Conservation (phyloP, 371 early-diverging fungal genomes). For the Chytridium lagenaria region DNA sequence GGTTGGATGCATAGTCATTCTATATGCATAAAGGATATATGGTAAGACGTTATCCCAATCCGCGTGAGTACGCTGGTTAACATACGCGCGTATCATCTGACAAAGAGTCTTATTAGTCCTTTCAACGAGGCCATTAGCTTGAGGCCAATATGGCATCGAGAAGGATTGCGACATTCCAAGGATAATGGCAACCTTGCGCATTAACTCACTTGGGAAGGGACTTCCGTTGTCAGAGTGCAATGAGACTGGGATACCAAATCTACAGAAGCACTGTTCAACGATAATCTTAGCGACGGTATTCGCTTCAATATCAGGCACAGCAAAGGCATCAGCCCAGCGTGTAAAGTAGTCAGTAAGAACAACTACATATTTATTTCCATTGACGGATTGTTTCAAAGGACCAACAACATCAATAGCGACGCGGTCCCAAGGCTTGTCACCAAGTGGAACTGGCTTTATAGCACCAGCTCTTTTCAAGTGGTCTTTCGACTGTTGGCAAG, state of each 20-base stretch:
- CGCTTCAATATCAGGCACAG: too few species aligned
- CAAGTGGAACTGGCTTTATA: conserved; percentile 11
- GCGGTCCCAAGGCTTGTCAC: conserved; percentile 12
- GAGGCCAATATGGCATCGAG: conserved; percentile 23
- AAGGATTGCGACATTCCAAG: conserved; percentile 8
- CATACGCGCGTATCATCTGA: conserved; percentile 17
- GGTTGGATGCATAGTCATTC: conserved; percentile 7
- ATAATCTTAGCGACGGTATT: conserved; percentile 8
- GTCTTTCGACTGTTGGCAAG: conserved; percentile 13
- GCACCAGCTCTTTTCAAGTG: background rate
- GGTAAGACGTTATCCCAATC: conserved; percentile 28
- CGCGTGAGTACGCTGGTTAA: conserved; percentile 20
- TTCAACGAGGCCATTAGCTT: conserved; percentile 27
- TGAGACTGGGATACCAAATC: conserved; percentile 20
- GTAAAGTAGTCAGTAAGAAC: conserved; percentile 22
- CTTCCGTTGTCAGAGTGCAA: conserved; percentile 22
- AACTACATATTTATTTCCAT: conserved; percentile 23
- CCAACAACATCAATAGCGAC: conserved; percentile 22
- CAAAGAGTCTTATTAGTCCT: conserved; percentile 24
- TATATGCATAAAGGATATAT: conserved; percentile 19
- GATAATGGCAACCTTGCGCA: background rate
- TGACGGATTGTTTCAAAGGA: conserved; percentile 8
- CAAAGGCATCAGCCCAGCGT: conserved; percentile 25
- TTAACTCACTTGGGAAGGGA: conserved; percentile 11
- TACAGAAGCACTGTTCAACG: conserved; percentile 20